Conservation (phyloP, 345 rosid species). For the Salix arbutifolia region DNA sequence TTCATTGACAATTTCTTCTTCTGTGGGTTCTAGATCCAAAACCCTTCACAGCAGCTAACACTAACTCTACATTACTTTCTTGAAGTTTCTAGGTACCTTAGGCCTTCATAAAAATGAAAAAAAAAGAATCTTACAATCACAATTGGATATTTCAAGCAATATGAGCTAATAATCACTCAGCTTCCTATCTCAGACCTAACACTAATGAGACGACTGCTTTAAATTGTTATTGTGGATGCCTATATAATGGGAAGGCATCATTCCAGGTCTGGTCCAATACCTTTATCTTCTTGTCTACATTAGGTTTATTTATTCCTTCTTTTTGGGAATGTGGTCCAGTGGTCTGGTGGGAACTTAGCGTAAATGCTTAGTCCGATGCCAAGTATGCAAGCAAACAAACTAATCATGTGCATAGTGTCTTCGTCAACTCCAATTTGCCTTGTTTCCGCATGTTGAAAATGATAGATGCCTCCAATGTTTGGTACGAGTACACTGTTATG, state of each 20-base stretch:
- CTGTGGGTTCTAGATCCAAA: background rate
- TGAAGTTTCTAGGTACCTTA: too few species aligned
- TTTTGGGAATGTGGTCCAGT: background rate
- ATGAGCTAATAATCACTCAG: too few species aligned
- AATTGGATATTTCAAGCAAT: background rate
- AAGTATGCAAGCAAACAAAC: background rate
- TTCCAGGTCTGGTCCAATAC: background rate
- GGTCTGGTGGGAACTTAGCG: background rate
- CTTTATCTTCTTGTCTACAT: background rate
- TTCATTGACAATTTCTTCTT: background rate
- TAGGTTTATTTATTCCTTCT: background rate
- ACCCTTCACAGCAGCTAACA: background rate
- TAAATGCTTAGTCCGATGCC: background rate
- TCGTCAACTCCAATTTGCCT: background rate
- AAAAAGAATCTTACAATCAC: background rate
- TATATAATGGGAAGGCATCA: background rate
- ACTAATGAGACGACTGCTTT: background rate
- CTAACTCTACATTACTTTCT: background rate
- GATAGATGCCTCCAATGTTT: background rate
- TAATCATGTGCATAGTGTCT: background rate
- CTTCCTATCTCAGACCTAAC: background rate
- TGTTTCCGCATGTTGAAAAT: background rate
- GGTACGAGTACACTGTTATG: background rate
- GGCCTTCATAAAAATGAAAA: background rate
- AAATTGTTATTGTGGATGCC: background rate